Evolutionary conservation across 768 basidiomycete species (phyloP), one percentile per base, ranked within the genome.

Genomic region (Phallus indusiatus): DNA sequence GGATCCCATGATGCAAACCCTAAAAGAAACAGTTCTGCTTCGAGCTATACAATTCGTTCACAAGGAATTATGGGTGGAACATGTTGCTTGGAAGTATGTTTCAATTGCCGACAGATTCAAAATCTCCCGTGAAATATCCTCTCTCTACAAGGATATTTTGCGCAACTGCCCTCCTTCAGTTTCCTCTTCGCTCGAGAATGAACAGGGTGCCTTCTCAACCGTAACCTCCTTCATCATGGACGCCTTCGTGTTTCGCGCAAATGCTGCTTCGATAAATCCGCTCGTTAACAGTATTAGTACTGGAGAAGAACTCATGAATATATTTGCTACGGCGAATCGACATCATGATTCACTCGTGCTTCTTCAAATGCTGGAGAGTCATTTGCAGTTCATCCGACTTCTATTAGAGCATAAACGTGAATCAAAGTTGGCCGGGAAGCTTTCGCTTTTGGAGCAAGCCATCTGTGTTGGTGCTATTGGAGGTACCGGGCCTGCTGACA

Each of bases 61-160:
- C 65, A 81, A 82, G 8, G 89, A 94, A 68, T 83, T 95, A 18
- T 97, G 94, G 94, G 80, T 86, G 0, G 86, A 88, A 64, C 88
- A 91, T 69, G 68, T 83, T 42, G 81, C 83, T 1, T 97, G 94
- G 94, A 88, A 89, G 68, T 96, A 93, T 63, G 75, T 76, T 4
- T 85, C 86, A 57, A 75, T 94, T 12, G 85, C 86, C 5, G 88
- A 91, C 67, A 80, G 88, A 42, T 94, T 90, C 66, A 88, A 91
- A 72, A 86, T 97, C 51, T 86, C 86, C 18, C 76, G 79, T 55
- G 75, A 83, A 16, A 75, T 92, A 22, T 78, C 83, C 10, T 74
- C 76, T 8, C 73, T 94, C 28, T 94, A 88, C 67, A 73, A 78
- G 14, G 78, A 81, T 46, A 78, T 93, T 12, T 69, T 95, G 49